A percentile compares a stretch with the other conserved stretches of the same genome.
Conservation (phyloP, 169 alveolate species). For the Plasmodium vivax region DNA sequence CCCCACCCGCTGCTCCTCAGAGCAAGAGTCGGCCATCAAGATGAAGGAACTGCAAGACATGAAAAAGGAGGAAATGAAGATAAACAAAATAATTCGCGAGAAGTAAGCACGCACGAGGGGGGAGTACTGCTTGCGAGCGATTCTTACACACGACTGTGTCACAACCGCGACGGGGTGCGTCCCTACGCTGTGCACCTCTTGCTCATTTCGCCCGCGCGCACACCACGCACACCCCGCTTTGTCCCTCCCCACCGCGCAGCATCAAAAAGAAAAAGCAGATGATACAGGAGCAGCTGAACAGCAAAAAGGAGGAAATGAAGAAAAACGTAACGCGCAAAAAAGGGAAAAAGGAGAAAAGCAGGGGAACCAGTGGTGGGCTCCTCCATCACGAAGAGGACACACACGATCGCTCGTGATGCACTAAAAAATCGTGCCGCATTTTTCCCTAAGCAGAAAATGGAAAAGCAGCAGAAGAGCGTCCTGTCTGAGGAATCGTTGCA, state of each 20-base stretch:
- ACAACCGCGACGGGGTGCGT: background rate
- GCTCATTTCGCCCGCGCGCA: background rate
- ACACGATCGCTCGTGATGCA: background rate
- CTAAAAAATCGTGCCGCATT: background rate
- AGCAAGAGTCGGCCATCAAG: constrained; percentile 44
- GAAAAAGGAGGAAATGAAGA: constrained; percentile 62
- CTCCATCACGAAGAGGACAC: background rate
- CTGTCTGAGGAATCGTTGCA: constrained; percentile 67
- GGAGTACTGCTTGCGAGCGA: background rate
- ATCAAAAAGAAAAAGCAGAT: constrained; percentile 46
- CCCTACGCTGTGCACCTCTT: background rate
- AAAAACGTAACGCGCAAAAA: constrained; percentile 27
- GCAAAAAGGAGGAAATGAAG: constrained; percentile 59
- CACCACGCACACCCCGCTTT: background rate
- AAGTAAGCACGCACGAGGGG: background rate
- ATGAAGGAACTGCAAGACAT: constrained; percentile 20
- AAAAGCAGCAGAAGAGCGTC: constrained; percentile 44
- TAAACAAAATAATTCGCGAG: constrained; percentile 44
- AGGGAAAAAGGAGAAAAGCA: constrained; percentile 9
- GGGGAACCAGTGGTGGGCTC: background rate
- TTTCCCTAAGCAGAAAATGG: constrained; percentile 7
- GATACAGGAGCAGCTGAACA: constrained; percentile 53
- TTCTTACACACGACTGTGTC: background rate
- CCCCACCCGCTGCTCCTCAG: constrained; percentile 11
- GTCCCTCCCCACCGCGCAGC: background rate